Percentiles rank a stretch among this genome's conserved stretches.
Conservation (phyloP, 148 eudicot genomes). For the Nyssa sinensis region DNA sequence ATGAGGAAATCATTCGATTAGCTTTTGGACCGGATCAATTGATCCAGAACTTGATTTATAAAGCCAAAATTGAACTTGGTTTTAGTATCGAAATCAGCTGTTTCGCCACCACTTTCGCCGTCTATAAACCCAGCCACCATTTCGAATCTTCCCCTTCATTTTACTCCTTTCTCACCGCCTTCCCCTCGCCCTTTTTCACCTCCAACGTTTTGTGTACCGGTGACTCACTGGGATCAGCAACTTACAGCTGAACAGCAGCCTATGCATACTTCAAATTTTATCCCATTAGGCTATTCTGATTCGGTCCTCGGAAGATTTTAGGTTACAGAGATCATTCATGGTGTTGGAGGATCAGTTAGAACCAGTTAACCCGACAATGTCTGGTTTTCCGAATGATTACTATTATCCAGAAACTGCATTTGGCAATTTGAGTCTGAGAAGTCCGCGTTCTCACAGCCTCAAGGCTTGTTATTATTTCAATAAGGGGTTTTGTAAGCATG, state of each 20-base stretch:
- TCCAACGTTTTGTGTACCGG: constrained; percentile 16
- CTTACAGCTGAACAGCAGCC: too few relatives aligned
- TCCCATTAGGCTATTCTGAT: constrained; percentile 28
- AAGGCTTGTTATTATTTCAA: constrained; percentile 76
- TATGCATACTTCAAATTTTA: constrained; percentile 23
- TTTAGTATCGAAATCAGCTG: constrained; percentile 26
- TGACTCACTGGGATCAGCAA: constrained; percentile 42
- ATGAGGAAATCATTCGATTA: constrained; percentile 57
- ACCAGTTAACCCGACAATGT: constrained; percentile 15
- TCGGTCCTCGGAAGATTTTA: constrained; percentile 34
- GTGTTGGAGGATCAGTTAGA: constrained; percentile 49
- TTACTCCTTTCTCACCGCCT: constrained; percentile 34
- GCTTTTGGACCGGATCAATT: constrained; percentile 59
- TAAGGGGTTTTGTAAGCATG: constrained; percentile 86
- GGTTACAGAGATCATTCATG: constrained; percentile 30
- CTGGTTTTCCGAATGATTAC: constrained; percentile 33
- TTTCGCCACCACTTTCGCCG: constrained; percentile 41
- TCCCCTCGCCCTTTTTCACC: constrained; percentile 33
- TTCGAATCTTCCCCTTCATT: constrained; percentile 41
- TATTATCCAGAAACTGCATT: constrained; percentile 41
- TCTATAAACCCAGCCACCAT: constrained; percentile 22
- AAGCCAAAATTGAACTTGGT: constrained; percentile 39
- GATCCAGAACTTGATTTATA: constrained; percentile 40
- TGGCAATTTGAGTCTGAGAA: constrained; percentile 23
- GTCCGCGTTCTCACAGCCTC: constrained; percentile 32